Base-by-base conservation (phyloP, 2,329 filamentous ascomycete species). In the Diaporthe helianthi region DNA sequence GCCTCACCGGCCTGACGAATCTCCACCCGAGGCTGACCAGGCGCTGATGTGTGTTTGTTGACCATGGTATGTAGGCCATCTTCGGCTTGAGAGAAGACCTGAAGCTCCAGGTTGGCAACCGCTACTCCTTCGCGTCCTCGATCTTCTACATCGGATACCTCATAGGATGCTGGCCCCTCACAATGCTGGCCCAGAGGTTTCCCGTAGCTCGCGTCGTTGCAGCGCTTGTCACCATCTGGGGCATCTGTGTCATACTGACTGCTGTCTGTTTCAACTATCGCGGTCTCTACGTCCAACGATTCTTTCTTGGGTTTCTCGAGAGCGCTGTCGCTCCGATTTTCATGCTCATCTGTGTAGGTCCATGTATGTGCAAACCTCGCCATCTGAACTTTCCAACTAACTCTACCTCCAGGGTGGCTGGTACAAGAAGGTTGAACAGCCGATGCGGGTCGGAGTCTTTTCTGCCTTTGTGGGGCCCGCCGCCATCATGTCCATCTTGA, bases 91-190 rank as follows among this genome's bases (percentile, higher is more conserved):
- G 58, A 36, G 58, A 63, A 4, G 58, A 63, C 44, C 44, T 63
- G 13, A 17, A 63, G n/a, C 58, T 63, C 44, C 44, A 63, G 36
- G 29, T 63, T 19, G 58, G 58, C 44, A 19, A 49, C 44, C 58
- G 58, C 2, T 63, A 63, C 29, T 63, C 58, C 4, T 63, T 63
- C 58, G 24, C 58, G 19, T 63, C 58, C 13, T 15, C 58, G 3
- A 63, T 63, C 49, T 63, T 63, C 29, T 63, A 63, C 1, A 49
- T 63, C 4, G 58, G 58, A 1, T 63, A 49, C 9, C 58, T 63
- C 13, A 36, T 63, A 19, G 58, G 58, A 22, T 63, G 58, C 44
- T 63, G 44, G 44, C 58, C 58, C 29, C 24, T 63, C 58, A 63
- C 58, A 6, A 19, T 63, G 29, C n/a, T 63, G 12, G 58, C 58